phyloP scores from a whole-genome alignment of 352 stramenopile species.

The Globisporangium echinulatum region DNA sequence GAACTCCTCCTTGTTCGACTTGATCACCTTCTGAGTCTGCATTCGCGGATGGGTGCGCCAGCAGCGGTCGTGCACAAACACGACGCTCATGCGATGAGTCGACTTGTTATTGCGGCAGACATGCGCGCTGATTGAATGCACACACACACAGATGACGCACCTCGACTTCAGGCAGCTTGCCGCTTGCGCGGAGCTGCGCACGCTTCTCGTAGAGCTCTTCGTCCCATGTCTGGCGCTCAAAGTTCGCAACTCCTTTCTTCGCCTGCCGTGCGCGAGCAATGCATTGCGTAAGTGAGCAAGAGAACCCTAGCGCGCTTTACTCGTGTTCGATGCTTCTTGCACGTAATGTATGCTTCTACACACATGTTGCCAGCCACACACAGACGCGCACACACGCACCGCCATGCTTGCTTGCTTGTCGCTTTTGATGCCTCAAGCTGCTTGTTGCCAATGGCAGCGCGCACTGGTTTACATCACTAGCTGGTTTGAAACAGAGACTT shows the following conservation, averaged over 20 bases:
- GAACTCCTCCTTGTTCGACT: slow-evolving; percentile 74
- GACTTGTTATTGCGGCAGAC: too few species aligned
- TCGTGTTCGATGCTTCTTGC: too few species aligned
- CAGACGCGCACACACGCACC: slow-evolving; percentile 4
- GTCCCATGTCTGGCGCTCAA: slow-evolving; percentile 82
- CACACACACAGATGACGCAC: slow-evolving; percentile 14
- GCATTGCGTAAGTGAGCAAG: too few species aligned
- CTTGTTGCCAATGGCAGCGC: neutral
- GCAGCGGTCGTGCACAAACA: neutral
- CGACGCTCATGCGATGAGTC: too few species aligned
- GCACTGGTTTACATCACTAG: too few species aligned
- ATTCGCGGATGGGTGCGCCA: neutral
- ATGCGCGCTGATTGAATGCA: neutral
- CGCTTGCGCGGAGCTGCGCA: slow-evolving; percentile 64
- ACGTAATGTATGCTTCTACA: neutral
- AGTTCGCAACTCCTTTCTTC: slow-evolving; percentile 76
- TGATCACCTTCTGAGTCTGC: slow-evolving; percentile 64
- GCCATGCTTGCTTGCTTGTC: slow-evolving; percentile 3
- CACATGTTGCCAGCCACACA: too few species aligned
- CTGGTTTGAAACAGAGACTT: too few species aligned
- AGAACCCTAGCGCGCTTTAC: too few species aligned
- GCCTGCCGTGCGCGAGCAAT: slow-evolving; percentile 15
- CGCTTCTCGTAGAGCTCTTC: slow-evolving; percentile 69
- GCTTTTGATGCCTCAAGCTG: neutral
- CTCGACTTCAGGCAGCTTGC: slow-evolving; percentile 48